phyloP scores from a whole-genome alignment of 2,329 filamentous ascomycete species.

The Fusarium foetens region DNA sequence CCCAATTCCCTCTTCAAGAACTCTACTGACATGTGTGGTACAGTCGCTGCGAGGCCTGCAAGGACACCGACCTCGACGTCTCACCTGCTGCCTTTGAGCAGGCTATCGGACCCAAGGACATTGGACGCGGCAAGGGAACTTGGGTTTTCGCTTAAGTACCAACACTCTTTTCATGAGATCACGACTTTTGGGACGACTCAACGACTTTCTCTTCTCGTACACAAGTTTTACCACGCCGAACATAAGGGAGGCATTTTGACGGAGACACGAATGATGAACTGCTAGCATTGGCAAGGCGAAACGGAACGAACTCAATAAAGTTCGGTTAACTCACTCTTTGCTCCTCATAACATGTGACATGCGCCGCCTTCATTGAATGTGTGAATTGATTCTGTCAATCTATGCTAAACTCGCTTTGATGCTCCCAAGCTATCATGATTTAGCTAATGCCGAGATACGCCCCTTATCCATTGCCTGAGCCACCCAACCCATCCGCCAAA shows the following conservation, averaged over 20 bases:
- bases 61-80: conserved; percentile 59
- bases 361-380: neutral
- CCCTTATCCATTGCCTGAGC: conserved; percentile 15
- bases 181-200: neutral
- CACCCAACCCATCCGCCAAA: conserved; percentile 8
- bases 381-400: conserved; percentile 38
- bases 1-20: neutral
- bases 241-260: conserved; percentile 18
- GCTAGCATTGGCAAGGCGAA: conserved; percentile 7
- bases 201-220: conserved; percentile 19
- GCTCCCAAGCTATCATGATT: neutral
- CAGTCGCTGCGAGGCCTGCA: conserved; percentile 64
- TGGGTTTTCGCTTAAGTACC: conserved; percentile 14
- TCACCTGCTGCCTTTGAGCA: conserved; percentile 58
- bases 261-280: conserved; percentile 23
- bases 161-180: conserved; percentile 2
- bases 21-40: neutral
- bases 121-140: conserved; percentile 29
- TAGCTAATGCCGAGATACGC: conserved; percentile 17
- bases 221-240: conserved; percentile 15
- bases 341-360: neutral
- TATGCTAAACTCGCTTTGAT: conserved; percentile 34
- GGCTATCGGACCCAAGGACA: conserved; percentile 50
- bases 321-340: conserved; percentile 1
- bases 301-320: neutral